Conservation (phyloP, 257 asterid genomes). For the Nicotiana tabacum region DNA sequence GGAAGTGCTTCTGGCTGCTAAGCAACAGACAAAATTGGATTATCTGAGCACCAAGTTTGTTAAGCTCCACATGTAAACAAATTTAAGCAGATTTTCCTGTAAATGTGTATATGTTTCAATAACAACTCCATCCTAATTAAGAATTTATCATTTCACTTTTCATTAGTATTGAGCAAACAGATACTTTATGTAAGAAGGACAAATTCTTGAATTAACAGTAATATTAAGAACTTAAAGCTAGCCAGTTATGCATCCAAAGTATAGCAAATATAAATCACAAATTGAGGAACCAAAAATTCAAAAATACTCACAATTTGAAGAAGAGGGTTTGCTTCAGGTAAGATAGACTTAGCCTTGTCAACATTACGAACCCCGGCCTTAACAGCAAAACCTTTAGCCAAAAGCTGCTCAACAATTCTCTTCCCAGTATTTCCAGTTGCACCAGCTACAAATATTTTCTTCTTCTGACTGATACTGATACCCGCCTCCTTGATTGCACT, state of each 20-base stretch:
- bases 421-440: constrained; percentile 92
- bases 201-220: background rate
- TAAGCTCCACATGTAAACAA: background rate
- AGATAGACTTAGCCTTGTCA: constrained; percentile 67
- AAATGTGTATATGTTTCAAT: background rate
- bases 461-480: constrained; percentile 28
- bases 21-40: background rate
- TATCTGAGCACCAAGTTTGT: background rate
- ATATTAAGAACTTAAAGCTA: background rate
- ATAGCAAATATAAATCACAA: background rate
- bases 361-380: constrained; percentile 88
- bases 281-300: background rate
- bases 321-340: constrained; percentile 52
- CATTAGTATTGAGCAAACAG: background rate
- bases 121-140: background rate
- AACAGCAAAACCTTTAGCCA: constrained; percentile 83
- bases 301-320: constrained; percentile 67
- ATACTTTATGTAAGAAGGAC: background rate
- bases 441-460: constrained; percentile 85
- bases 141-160: background rate
- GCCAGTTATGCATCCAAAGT: background rate
- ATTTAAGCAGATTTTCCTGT: background rate
- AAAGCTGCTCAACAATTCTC: constrained; percentile 88
- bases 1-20: background rate
- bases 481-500: constrained; percentile 50